phyloP scores from a whole-genome alignment of 768 basidiomycete genomes.

The Mycena haematopus region DNA sequence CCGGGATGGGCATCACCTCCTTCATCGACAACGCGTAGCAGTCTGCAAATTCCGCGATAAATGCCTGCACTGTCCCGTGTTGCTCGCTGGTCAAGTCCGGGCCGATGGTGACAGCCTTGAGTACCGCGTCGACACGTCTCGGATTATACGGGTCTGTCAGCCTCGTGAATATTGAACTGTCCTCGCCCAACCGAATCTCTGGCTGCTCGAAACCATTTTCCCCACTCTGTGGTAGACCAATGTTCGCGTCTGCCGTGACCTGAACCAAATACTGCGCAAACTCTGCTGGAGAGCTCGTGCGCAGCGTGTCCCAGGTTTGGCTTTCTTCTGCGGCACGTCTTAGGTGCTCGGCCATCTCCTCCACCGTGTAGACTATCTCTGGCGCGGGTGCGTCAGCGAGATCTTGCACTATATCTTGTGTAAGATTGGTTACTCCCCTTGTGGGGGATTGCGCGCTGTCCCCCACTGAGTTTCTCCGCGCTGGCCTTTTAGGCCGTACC shows the following conservation, averaged over 20 bases:
- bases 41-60: too few species aligned
- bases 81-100: too few species aligned
- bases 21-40: too few species aligned
- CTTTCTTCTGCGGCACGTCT: not conserved
- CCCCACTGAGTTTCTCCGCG: constrained; percentile 15
- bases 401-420: constrained; percentile 33
- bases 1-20: too few species aligned
- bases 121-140: too few species aligned
- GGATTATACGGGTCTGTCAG: too few species aligned
- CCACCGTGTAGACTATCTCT: constrained; percentile 2
- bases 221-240: not conserved
- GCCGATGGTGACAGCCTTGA: too few species aligned
- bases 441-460: constrained; percentile 7
- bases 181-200: not conserved
- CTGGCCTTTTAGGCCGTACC: constrained; percentile 7
- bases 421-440: constrained; percentile 27
- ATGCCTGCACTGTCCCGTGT: too few species aligned
- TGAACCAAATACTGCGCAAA: constrained; percentile 2
- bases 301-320: not conserved
- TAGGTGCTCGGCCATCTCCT: not conserved
- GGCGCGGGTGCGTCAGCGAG: constrained; percentile 23
- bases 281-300: not conserved
- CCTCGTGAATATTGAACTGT: not conserved
- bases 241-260: not conserved
- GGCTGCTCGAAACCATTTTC: not conserved